Percentiles rank a stretch among this genome's conserved stretches.
These are phyloP conservation scores for Bruguiera parviflora DNA, from an alignment of 345 rosid species.

Conservation along the genomic window DNA sequence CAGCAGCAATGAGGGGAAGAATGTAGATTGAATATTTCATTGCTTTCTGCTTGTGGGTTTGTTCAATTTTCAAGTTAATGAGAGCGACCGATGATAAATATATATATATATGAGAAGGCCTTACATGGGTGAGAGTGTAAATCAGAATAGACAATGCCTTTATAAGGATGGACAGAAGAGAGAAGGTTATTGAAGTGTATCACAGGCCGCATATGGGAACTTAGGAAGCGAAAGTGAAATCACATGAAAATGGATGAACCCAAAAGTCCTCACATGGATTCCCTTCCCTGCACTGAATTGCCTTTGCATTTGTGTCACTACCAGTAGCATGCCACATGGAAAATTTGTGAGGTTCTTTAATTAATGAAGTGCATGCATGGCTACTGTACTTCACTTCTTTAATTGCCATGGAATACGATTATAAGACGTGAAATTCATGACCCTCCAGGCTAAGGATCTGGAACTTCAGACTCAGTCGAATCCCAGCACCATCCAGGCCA, in stretches of 20 bases:
- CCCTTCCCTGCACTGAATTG: constrained; percentile 3
- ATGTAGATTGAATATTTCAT: constrained; percentile 6
- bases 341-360: no score
- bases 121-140: no score
- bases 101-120: neutral
- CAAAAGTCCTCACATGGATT: constrained; percentile 12
- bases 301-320: neutral
- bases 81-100: no score
- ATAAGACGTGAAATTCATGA: no score
- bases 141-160: neutral
- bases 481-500: no score
- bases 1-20: neutral
- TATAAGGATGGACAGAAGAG: neutral
- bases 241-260: constrained; percentile 22
- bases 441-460: no score
- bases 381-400: no score
- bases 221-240: neutral
- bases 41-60: no score
- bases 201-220: constrained; percentile 17
- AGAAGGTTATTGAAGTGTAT: constrained; percentile 8
- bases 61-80: neutral
- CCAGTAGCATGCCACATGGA: neutral
- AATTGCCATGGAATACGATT: no score
- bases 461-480: no score
- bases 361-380: no score